Base-by-base conservation (phyloP, 192 early-diverging fungal species). In the Phlyctochytrium bullatum region DNA sequence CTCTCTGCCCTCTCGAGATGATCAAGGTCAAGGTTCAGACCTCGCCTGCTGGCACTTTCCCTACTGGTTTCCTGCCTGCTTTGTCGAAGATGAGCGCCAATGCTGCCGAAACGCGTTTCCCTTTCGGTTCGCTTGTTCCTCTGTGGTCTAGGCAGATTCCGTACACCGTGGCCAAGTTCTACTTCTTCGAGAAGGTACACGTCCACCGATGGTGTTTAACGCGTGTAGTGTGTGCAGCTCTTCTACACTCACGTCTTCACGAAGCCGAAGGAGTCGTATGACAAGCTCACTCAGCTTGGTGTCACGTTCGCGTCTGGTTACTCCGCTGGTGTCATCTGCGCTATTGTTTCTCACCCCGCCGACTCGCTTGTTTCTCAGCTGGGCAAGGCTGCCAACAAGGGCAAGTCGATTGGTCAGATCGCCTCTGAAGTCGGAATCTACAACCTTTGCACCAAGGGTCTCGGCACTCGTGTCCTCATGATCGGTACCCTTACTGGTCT, bases 291-390 rank as follows among this genome's bases (percentile, higher is more conserved):
- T 28, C 75, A 84, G 56, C 78, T 85, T 51, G 57, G 62, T 27
- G 76, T 91, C 52, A 88, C 90, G 66, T 90, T 92, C 64, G 85
- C 84, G 3, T 93, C 88, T 70, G 93, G 93, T 60, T 93, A 93
- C 80, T 85, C 88, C 76, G 91, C 91, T 30, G 93, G 93, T 83
- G 81, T 95, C 62, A 86, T 91, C 64, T 90, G 89, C 80, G 93
- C 93, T 61, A 85, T 94, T 68, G 89, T 95, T 47, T 92, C 90
- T 52, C 93, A 95, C 78, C 93, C 93, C 6, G 93, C 93, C 33
- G 93, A 95, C 73, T 89, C 91, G 0, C 73, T 95, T 25, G 78
- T 79, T 64, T 79, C 78, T 3, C 71, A 77, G 29, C 66, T 79
- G 68, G 62, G 67, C 60, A 79, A 79, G 64, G 63, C 74, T 29